Conservation (phyloP, 371 early-diverging fungal genomes). For the Haplosporangium sp. region DNA sequence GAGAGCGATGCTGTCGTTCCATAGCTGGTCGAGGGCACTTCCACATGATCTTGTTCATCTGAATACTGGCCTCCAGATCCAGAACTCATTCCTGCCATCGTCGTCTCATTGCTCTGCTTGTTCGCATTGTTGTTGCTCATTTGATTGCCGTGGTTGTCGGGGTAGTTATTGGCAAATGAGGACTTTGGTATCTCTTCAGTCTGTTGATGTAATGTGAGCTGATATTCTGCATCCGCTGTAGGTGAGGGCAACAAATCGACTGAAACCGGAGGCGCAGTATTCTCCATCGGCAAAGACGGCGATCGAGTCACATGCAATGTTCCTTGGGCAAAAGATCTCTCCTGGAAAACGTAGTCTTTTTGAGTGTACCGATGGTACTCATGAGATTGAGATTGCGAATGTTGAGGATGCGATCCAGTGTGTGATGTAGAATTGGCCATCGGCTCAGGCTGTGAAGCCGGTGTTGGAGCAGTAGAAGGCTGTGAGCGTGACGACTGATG, state of each 20-base stretch:
- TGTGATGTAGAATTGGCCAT: too few relatives aligned
- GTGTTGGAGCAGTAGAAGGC: neutral
- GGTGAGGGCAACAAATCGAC: too few relatives aligned
- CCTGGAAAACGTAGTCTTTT: too few relatives aligned
- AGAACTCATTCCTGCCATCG: constrained; percentile 48
- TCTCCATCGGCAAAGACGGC: too few relatives aligned
- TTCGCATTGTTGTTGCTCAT: constrained; percentile 3
- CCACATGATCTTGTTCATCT: constrained; percentile 51
- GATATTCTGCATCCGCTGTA: too few relatives aligned
- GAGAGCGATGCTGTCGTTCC: constrained; percentile 41
- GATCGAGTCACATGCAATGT: too few relatives aligned
- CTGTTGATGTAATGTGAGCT: too few relatives aligned
- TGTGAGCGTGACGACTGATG: constrained; percentile 10
- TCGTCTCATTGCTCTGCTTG: constrained; percentile 49
- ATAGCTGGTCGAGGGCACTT: constrained; percentile 50
- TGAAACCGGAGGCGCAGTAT: too few relatives aligned
- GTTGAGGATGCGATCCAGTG: neutral
- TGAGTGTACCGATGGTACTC: too few relatives aligned
- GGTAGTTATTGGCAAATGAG: neutral
- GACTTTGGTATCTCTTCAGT: too few relatives aligned
- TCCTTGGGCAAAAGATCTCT: too few relatives aligned
- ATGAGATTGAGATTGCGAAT: neutral
- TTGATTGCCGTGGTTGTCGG: neutral
- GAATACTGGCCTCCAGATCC: constrained; percentile 43
- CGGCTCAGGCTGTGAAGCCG: neutral